Evolutionary conservation across 208 protist species (phyloP), one percentile per base, ranked within the genome.

Genomic region (Crithidia mellificae): DNA sequence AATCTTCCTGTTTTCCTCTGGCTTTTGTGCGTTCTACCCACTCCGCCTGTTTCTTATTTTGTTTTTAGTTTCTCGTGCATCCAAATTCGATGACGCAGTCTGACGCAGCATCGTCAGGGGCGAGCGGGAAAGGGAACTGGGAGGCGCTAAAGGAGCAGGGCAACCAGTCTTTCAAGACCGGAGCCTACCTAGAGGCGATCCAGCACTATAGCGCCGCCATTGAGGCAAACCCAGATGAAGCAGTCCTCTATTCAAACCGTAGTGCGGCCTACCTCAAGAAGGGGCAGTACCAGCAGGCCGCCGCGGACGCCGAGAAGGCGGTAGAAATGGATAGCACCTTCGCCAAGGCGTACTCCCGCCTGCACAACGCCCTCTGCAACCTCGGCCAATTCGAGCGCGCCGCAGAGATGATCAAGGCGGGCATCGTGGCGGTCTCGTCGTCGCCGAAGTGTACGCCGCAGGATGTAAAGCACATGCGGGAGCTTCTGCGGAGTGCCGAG

Each of bases 231-330:
- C 57, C 67, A 20, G 43, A 64, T 17, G 76, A 87, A 74, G 75
- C 97, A 27, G 85, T 97, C 20, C 75, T 98, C 19, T 97, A 92
- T 73, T 96, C 87, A 43, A 98, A 98, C 78, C 84, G 97, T 56
- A 94, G 87, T 44, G 95, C 96, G 38, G 87, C 83, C 54, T 93
- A 94, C 74, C 69, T 92, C 27, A 78, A 92, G 51, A 68, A 81
- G 44, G 66, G 66, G 0, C 73, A 92, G 38, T 91, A 83, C 67
- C 47, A 68, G 11, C 57, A 76, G 27, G 91, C 88, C 9, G 63
- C 74, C 9, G 56, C 61, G 9, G 91, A 98, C 53, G 92, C 90
- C 9, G 72, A 80, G 32, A 83, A 74, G 47, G 87, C 92, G 2
- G 78, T 97, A 9, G 73, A 80, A 19, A 77, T 96, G 17, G 88